Evolutionary conservation across 1,284 basidiomycete species (phyloP).

Genomic region (Prillingera fragicola): DNA sequence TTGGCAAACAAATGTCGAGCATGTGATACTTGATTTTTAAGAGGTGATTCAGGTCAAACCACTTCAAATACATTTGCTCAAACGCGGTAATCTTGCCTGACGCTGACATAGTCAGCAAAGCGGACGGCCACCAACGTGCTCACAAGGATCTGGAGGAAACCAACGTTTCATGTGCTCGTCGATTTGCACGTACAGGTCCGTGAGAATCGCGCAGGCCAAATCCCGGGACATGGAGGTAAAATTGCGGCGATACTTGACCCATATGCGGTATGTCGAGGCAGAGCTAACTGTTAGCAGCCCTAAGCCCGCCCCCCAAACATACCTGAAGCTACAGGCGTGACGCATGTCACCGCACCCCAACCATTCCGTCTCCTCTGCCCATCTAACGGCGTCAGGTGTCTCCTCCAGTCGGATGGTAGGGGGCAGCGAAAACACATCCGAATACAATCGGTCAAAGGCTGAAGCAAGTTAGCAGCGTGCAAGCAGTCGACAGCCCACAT

Average conservation of each 20-base stretch:
- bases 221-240: conserved; percentile 5
- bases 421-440: conserved; percentile 11
- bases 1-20: conserved; percentile 7
- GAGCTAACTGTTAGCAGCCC: background rate
- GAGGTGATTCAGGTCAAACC: conserved; percentile 19
- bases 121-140: background rate
- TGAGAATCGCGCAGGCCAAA: conserved; percentile 8
- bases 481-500: conserved; percentile 1
- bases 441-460: conserved; percentile 6
- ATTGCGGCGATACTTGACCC: conserved; percentile 12
- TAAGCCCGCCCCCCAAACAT: background rate
- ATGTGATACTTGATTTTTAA: conserved; percentile 16
- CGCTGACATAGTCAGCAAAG: conserved; percentile 1
- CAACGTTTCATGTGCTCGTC: conserved; percentile 14
- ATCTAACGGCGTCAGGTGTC: conserved; percentile 1
- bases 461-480: background rate
- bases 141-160: conserved; percentile 12
- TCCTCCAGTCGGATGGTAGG: conserved; percentile 10
- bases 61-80: conserved; percentile 15
- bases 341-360: conserved; percentile 15
- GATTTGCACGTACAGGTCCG: conserved; percentile 13
- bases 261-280: conserved; percentile 14
- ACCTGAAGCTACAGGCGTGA: conserved; percentile 12
- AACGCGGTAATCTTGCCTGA: conserved; percentile 5
- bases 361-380: conserved; percentile 14